A percentile compares a stretch with the other conserved stretches of the same genome.
Conservation (phyloP, 2,329 filamentous ascomycete genomes). For the Blumeriella jaapii region DNA sequence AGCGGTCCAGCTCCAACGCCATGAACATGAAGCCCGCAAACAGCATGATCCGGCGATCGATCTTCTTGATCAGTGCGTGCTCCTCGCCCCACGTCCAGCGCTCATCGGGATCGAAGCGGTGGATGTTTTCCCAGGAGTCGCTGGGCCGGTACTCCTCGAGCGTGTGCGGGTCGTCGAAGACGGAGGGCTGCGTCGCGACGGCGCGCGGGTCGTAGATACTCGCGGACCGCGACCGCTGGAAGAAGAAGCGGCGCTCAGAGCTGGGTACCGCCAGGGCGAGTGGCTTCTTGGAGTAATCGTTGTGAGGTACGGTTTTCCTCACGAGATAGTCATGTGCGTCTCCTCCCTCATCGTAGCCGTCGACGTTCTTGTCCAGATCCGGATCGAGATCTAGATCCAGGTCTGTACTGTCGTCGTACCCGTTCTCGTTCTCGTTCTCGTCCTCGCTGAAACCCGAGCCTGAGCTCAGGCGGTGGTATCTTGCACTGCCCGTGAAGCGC, state of each 20-base stretch:
- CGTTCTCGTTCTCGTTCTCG: too few relatives aligned
- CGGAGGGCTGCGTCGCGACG: constrained; percentile 20
- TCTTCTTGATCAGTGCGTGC: constrained; percentile 19
- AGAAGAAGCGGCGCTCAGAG: constrained; percentile 18
- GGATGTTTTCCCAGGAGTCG: constrained; percentile 18
- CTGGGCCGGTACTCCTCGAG: constrained; percentile 20
- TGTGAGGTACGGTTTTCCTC: too few relatives aligned
- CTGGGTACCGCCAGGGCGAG: constrained; percentile 11
- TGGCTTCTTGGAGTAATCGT: neutral
- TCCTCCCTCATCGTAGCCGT: neutral
- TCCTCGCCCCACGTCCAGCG: constrained; percentile 23
- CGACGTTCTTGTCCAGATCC: neutral
- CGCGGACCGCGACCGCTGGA: constrained; percentile 12
- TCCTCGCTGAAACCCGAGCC: neutral
- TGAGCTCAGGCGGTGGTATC: neutral
- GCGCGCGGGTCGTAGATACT: constrained; percentile 19
- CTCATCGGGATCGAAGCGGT: constrained; percentile 20
- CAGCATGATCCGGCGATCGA: constrained; percentile 26
- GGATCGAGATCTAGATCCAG: neutral
- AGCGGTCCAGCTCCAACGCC: constrained; percentile 47
- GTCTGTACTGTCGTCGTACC: neutral
- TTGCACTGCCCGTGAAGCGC: neutral
- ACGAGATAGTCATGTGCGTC: neutral
- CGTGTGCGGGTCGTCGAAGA: constrained; percentile 21
- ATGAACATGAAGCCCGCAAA: constrained; percentile 46